Base-by-base conservation (phyloP, 768 basidiomycete species). In the Auriculariales sp. region DNA sequence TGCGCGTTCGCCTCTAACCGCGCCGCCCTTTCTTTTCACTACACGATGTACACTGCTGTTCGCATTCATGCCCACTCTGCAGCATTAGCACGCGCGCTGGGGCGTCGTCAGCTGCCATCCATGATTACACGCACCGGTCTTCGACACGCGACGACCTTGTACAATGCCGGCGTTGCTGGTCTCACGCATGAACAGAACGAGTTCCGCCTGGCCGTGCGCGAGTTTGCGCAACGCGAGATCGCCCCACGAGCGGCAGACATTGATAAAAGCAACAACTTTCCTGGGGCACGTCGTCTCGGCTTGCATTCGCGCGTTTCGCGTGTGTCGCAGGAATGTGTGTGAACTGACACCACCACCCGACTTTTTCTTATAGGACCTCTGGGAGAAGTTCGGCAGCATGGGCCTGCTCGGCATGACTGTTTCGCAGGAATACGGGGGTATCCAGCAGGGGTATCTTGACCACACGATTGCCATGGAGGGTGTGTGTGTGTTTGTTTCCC, bases 391-490 rank as follows among this genome's bases (percentile, higher is more conserved):
- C 42, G 89, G 92, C 3, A 73, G 76, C 19, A 94, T 98, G 92
- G 93, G 93, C 9, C 71, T 97, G 27, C 75, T 97, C 15, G 92
- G 92, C 50, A 70, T 86, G 49, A 97, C 92, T 3, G 88, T 85
- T 15, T 73, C 80, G 10, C 73, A 81, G 32, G 71, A 84, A 57
- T 87, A 88, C 55, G 79, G 81, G n/a, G 92, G 92, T 2, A 70
- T 94, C 35, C 78, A 71, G 2, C 71, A 87, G 53, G 90, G 91
- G 2, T 93, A 92, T 64, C 71, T 92, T 46, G 74, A 89, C 47
- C 91, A 92, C 64, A 85, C 83, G 3, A 72, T 97, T 45, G 92
- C 87, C 5, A 95, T 95, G 92, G 93, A 97, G 68, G 88, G 66
- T 66, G 49, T 52, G 59, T 30, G 25, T 4, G 28, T 47, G 27